These are phyloP conservation scores for Tagetes patula DNA, from an alignment of 129 eudicot genomes.

Conservation along the genomic window DNA sequence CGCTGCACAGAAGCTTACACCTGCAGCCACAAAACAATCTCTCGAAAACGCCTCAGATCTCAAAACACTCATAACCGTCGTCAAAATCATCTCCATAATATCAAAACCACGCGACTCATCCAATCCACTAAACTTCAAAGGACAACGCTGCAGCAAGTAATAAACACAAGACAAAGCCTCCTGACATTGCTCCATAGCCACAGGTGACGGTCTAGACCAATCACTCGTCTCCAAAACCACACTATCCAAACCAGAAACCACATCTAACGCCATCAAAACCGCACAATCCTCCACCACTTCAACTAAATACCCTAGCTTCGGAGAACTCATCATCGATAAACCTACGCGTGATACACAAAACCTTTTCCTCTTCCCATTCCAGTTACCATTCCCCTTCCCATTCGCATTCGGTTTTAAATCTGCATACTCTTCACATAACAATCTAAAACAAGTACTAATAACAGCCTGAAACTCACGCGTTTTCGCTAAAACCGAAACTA, in stretches of 20 bases:
- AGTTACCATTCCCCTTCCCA: conserved; percentile 36
- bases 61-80: conserved; percentile 51
- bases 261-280: conserved; percentile 70
- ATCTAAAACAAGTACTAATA: conserved; percentile 50
- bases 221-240: conserved; percentile 60
- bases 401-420: conserved; percentile 31
- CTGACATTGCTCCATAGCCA: conserved; percentile 96
- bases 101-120: conserved; percentile 20
- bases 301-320: conserved; percentile 84
- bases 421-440: conserved; percentile 73
- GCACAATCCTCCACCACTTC: conserved; percentile 83
- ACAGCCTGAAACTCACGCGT: conserved; percentile 39
- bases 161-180: conserved; percentile 92
- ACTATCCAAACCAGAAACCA: conserved; percentile 57
- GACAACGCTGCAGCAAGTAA: conserved; percentile 91
- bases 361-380: conserved; percentile 60
- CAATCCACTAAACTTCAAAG: conserved; percentile 42
- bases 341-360: conserved; percentile 85
- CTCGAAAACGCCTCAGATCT: conserved; percentile 78
- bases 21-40: conserved; percentile 98
- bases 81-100: conserved; percentile 57
- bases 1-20: conserved; percentile 91
- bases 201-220: conserved; percentile 71
- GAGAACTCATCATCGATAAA: conserved; percentile 87
- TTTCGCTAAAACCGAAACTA: conserved; percentile 70